Evolutionary conservation across 2,329 filamentous ascomycete species (phyloP).

Genomic region (Parastagonospora avenae): DNA sequence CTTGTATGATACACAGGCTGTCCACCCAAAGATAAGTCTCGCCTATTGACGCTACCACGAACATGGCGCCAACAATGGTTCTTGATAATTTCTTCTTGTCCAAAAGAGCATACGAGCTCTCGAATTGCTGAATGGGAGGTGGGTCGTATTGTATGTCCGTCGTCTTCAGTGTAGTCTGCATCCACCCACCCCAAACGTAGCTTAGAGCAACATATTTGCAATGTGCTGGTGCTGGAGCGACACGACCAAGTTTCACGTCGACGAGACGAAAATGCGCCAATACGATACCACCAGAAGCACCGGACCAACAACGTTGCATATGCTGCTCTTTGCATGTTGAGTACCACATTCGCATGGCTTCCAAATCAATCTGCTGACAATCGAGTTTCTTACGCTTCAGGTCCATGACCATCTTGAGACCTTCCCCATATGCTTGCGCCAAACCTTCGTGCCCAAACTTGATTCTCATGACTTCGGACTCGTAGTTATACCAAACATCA

Average conservation of each 20-base stretch:
- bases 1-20: constrained; percentile 2
- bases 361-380: no score
- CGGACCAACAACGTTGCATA: neutral
- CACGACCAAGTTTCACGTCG: neutral
- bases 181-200: neutral
- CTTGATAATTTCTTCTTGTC: neutral
- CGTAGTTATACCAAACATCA: no score
- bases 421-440: no score
- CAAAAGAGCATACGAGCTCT: neutral
- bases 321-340: no score
- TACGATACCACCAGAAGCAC: no score
- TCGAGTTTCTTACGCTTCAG: no score
- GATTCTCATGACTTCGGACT: no score
- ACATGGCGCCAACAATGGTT: constrained; percentile 1
- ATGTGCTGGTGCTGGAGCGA: neutral
- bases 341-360: no score
- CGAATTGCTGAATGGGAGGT: neutral
- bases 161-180: neutral
- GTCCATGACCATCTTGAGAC: no score
- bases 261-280: neutral
- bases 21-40: constrained; percentile 3
- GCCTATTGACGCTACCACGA: neutral
- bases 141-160: neutral
- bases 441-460: no score
- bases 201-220: neutral